Percentiles rank a stretch among this genome's conserved stretches.
phyloP scores from a whole-genome alignment of 768 basidiomycete species.

The Exsudoporus frostii region DNA sequence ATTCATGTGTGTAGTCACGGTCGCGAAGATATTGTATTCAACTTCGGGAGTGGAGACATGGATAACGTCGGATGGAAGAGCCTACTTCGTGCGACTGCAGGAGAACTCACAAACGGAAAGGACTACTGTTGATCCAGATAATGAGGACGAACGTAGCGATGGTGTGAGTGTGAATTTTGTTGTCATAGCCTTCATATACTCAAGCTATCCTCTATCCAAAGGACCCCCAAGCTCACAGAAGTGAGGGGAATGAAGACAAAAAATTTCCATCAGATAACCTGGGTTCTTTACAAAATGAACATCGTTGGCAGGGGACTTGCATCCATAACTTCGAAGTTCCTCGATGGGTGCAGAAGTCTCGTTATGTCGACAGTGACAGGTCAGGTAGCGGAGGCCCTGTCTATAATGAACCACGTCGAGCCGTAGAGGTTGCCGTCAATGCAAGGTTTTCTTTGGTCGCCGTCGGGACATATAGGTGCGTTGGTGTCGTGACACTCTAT shows the following conservation, averaged over 20 bases:
- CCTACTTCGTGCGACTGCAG: constrained; percentile 69
- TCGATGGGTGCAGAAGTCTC: constrained; percentile 77
- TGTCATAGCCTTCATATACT: not conserved
- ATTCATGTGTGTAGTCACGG: constrained; percentile 45
- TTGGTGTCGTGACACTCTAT: not conserved
- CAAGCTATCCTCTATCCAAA: constrained; percentile 6
- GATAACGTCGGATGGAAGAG: constrained; percentile 83
- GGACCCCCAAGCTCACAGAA: constrained; percentile 2
- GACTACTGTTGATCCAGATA: not conserved
- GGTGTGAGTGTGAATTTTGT: constrained; percentile 32
- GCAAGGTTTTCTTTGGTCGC: constrained; percentile 79
- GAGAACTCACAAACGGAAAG: constrained; percentile 32
- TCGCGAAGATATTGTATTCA: constrained; percentile 60
- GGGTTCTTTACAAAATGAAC: constrained; percentile 8
- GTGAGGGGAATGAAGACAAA: constrained; percentile 6
- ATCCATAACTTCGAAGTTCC: constrained; percentile 73
- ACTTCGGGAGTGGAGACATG: constrained; percentile 68
- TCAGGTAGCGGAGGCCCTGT: constrained; percentile 26
- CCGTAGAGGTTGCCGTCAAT: constrained; percentile 67
- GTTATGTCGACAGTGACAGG: constrained; percentile 49
- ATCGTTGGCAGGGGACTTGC: constrained; percentile 72
- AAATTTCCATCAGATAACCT: constrained; percentile 2
- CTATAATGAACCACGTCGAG: constrained; percentile 68
- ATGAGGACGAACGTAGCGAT: constrained; percentile 52
- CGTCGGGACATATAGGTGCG: constrained; percentile 69